Evolutionary conservation across 2,329 filamentous ascomycete genomes (phyloP).

Genomic region (Aureobasidium sp.): DNA sequence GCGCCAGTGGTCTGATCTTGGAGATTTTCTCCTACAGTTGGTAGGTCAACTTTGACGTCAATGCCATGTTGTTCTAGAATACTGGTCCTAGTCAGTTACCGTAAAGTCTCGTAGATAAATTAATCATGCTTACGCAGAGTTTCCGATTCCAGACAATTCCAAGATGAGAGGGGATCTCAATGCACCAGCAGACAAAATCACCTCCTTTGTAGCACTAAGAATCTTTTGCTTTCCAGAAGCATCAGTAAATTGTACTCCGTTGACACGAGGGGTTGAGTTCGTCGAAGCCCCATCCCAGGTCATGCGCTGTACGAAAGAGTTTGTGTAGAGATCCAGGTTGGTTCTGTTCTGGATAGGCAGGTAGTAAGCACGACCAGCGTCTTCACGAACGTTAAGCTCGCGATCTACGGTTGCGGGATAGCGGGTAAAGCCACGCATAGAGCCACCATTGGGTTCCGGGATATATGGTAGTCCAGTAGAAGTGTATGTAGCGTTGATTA

Average conservation of each 20-base stretch:
- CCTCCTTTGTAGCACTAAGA: slow-evolving; percentile 19
- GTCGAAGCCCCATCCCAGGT: slow-evolving; percentile 26
- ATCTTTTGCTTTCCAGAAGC: slow-evolving; percentile 16
- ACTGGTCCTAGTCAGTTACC: background rate
- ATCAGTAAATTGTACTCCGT: slow-evolving; percentile 3
- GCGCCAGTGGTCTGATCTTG: slow-evolving; percentile 21
- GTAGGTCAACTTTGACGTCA: slow-evolving; percentile 22
- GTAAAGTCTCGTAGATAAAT: background rate
- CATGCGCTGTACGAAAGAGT: slow-evolving; percentile 34
- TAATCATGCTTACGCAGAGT: slow-evolving; percentile 13
- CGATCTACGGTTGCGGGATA: slow-evolving; percentile 36
- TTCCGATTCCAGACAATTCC: slow-evolving; percentile 30
- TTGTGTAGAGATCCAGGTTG: slow-evolving; percentile 37
- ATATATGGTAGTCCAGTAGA: slow-evolving; percentile 31
- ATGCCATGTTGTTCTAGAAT: slow-evolving; percentile 23
- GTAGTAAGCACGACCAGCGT: slow-evolving; percentile 42
- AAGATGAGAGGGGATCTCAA: slow-evolving; percentile 27
- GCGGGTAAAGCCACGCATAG: slow-evolving; percentile 35
- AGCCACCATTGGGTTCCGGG: slow-evolving; percentile 34
- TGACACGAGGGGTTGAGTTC: background rate
- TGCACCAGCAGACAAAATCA: slow-evolving; percentile 29
- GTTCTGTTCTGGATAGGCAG: slow-evolving; percentile 31
- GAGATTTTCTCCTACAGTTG: slow-evolving; percentile 28
- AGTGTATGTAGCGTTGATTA: slow-evolving; percentile 30
- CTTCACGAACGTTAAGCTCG: slow-evolving; percentile 31